Evolutionary conservation across 768 basidiomycete genomes (phyloP), one percentile per base, ranked within the genome.

Genomic region (Pleurotus ostreatus): DNA sequence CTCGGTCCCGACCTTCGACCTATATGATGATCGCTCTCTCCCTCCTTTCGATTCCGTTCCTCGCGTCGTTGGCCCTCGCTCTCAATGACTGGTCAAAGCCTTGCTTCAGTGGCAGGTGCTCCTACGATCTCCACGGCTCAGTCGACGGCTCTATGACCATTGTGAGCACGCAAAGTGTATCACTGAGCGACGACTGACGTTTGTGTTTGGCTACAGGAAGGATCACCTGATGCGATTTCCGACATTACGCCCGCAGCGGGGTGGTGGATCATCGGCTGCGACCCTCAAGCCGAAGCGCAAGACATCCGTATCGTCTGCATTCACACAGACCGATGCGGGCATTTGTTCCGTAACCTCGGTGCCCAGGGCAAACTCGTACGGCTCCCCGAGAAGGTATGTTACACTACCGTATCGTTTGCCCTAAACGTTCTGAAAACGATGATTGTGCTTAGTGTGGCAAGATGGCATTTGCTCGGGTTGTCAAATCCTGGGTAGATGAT

Each of bases 321-420:
- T 12, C 23, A 53, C 20, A 39, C 51, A 3, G 51, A 43, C 11
- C 13, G 65, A 9, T 81, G 79, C 62, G 65, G 65, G 18, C 78
- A 77, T 55, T 65, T 81, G 12, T 75, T 70, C 58, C 60, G 61
- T 40, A 63, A 67, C 30, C 64, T 62, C 38, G 74, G 74, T 23
- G 71, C 78, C 0, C 75, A 70, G 18, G 76, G 74, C 57, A 82
- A 78, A 58, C 65, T 84, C 22, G 80, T 83, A 23, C 72, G 81
- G 15, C 62, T 84, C 4, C 82, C 83, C 4, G 74, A 83, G 60
- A 69, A 68, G 49, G 82, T 83, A 55, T 46, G 75, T 70, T 15
- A 67, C 74, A 0, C 39, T 66, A 2, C 55, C 68, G 15, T 64
- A 70, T 55, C 46, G 57, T 5, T 61, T 62, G 11, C 60, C 64